Evolutionary conservation across 2,329 filamentous ascomycete genomes (phyloP).

Genomic region (Aureobasidium sp.): DNA sequence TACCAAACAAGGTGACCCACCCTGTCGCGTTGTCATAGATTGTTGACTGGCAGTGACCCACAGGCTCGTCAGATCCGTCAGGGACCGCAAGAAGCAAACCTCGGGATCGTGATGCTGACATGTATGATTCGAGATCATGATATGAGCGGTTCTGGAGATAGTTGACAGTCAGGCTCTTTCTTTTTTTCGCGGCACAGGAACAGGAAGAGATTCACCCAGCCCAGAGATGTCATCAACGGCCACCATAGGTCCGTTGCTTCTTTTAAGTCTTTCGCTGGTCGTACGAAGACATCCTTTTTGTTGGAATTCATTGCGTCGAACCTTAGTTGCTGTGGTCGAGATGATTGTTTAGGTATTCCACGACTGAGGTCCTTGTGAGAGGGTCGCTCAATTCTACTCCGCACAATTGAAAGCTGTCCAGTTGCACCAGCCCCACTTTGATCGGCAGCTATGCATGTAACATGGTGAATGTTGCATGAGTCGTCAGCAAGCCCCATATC

Average conservation of each 20-base stretch:
- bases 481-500: not conserved
- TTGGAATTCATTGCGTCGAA: too few relatives aligned
- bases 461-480: not conserved
- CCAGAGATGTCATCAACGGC: not conserved
- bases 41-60: slow-evolving; percentile 27
- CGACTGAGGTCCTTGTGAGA: too few relatives aligned
- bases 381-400: not conserved
- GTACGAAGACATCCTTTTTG: not conserved
- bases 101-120: slow-evolving; percentile 19
- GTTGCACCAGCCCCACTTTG: not conserved
- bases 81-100: slow-evolving; percentile 26
- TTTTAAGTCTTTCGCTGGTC: not conserved
- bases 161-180: not conserved
- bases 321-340: not conserved
- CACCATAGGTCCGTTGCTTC: not conserved
- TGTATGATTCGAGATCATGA: slow-evolving; percentile 27
- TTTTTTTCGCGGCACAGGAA: not conserved
- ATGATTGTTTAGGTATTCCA: not conserved
- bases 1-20: slow-evolving; percentile 31
- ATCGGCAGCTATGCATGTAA: not conserved
- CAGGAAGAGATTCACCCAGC: not conserved
- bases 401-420: not conserved
- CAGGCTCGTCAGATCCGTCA: slow-evolving; percentile 18
- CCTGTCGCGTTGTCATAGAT: slow-evolving; percentile 28
- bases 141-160: slow-evolving; percentile 25